These are phyloP conservation scores for Sesbania bispinosa DNA, from an alignment of 306 rosid species.

Conservation along the genomic window DNA sequence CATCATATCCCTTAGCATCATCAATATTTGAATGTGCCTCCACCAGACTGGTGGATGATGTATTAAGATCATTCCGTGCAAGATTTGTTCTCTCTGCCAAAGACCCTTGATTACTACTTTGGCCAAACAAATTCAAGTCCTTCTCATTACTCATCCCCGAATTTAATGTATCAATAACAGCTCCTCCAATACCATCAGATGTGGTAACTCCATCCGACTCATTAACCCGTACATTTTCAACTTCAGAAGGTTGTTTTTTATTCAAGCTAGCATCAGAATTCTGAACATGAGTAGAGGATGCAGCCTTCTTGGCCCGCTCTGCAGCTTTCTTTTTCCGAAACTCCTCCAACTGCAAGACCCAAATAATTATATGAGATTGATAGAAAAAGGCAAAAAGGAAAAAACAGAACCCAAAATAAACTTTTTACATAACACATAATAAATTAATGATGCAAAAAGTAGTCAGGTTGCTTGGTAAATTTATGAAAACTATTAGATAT, in stretches of 20 bases:
- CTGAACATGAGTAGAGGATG: conserved; percentile 37
- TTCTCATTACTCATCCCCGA: conserved; percentile 36
- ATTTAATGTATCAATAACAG: conserved; percentile 36
- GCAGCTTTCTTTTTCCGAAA: conserved; percentile 93
- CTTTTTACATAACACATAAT: not conserved
- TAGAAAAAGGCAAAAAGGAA: not conserved
- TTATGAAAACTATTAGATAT: not conserved
- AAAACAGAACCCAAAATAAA: not conserved
- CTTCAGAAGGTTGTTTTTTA: conserved; percentile 60
- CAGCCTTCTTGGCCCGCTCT: conserved; percentile 67
- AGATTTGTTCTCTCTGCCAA: conserved; percentile 27
- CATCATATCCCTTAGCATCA: conserved; percentile 37
- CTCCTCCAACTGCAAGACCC: conserved; percentile 86
- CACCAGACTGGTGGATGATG: conserved; percentile 29
- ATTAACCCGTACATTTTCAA: conserved; percentile 51
- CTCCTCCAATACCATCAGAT: conserved; percentile 47
- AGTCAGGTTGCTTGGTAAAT: not conserved
- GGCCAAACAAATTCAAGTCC: conserved; percentile 30
- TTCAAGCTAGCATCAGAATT: conserved; percentile 43
- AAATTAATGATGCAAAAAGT: not conserved
- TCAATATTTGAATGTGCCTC: conserved; percentile 40
- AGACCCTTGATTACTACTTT: conserved; percentile 38
- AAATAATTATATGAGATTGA: conserved; percentile 16
- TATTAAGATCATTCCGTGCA: conserved; percentile 34
- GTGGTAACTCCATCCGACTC: conserved; percentile 65